These are phyloP conservation scores for Globisporangium nunn DNA, from an alignment of 352 stramenopile species.

Conservation along the genomic window DNA sequence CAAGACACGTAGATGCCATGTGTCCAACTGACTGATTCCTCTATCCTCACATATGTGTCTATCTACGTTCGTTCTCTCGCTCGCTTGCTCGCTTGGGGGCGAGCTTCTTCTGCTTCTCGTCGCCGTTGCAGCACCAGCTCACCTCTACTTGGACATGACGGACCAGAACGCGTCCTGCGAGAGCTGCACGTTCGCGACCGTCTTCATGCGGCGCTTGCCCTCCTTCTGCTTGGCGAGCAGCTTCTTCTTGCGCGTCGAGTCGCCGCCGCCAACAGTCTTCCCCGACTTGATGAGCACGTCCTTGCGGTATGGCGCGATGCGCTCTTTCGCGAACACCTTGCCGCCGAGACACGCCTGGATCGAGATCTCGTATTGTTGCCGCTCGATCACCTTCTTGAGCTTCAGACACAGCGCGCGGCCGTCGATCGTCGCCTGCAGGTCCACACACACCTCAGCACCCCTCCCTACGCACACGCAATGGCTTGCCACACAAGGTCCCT, in stretches of 20 bases:
- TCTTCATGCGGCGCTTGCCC: conserved; percentile 97
- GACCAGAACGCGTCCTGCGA: conserved; percentile 98
- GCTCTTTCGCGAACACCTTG: conserved; percentile 96
- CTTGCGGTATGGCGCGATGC: conserved; percentile 96
- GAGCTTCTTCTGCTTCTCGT: no score
- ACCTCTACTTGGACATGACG: conserved; percentile 84
- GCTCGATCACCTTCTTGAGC: conserved; percentile 93
- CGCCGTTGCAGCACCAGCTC: no score
- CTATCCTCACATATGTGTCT: conserved; percentile 5
- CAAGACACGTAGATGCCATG: background rate
- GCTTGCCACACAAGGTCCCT: no score
- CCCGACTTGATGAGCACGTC: conserved; percentile 93
- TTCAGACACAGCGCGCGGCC: conserved; percentile 91
- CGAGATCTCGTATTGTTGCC: conserved; percentile 98
- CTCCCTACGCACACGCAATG: no score
- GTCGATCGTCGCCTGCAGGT: conserved; percentile 24
- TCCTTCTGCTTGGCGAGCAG: conserved; percentile 99
- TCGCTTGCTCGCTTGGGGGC: background rate
- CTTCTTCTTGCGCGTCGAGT: conserved; percentile 98
- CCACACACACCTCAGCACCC: no score
- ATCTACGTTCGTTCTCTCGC: background rate
- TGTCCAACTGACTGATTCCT: background rate
- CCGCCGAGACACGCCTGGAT: conserved; percentile 95
- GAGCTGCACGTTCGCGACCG: conserved; percentile 93
- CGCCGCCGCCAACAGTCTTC: conserved; percentile 95